Evolutionary conservation across 2,329 filamentous ascomycete genomes (phyloP).

Genomic region (Scytalidium lignicola): DNA sequence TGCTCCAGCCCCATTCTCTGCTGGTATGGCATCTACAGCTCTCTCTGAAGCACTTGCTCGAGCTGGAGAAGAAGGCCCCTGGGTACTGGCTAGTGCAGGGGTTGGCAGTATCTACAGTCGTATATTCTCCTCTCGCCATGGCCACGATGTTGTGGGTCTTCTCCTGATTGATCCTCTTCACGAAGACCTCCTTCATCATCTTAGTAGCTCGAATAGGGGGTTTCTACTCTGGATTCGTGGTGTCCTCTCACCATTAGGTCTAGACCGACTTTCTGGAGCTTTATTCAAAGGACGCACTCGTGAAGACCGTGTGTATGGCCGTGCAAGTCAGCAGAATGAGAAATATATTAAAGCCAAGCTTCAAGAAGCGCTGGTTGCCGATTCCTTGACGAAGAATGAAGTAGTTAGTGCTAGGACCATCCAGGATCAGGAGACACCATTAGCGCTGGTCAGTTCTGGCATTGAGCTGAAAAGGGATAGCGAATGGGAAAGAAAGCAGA

Average conservation of each 20-base stretch:
- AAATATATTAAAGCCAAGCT: constrained; percentile 86
- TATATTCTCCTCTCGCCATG: constrained; percentile 83
- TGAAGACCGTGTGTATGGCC: constrained; percentile 80
- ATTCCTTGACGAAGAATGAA: constrained; percentile 79
- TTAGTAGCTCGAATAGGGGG: constrained; percentile 65
- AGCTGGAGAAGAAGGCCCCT: constrained; percentile 80
- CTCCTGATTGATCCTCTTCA: constrained; percentile 86
- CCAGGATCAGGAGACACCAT: constrained; percentile 67
- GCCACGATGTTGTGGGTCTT: constrained; percentile 68
- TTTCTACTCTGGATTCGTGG: constrained; percentile 86
- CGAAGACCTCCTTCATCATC: constrained; percentile 70
- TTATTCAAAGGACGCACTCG: constrained; percentile 75
- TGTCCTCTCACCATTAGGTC: constrained; percentile 77
- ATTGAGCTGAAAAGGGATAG: constrained; percentile 59
- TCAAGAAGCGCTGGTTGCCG: constrained; percentile 86
- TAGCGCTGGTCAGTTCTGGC: constrained; percentile 81
- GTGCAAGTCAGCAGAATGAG: constrained; percentile 70
- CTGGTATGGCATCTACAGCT: constrained; percentile 85
- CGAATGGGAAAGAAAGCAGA: constrained; percentile 79
- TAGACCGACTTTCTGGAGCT: constrained; percentile 75
- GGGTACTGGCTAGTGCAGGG: constrained; percentile 81
- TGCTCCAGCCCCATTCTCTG: constrained; percentile 87
- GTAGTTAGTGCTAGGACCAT: constrained; percentile 74
- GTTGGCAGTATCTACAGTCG: constrained; percentile 85
- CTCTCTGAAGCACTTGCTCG: constrained; percentile 79